phyloP scores from a whole-genome alignment of 441 rosid species.

The Syzygium malaccense region DNA sequence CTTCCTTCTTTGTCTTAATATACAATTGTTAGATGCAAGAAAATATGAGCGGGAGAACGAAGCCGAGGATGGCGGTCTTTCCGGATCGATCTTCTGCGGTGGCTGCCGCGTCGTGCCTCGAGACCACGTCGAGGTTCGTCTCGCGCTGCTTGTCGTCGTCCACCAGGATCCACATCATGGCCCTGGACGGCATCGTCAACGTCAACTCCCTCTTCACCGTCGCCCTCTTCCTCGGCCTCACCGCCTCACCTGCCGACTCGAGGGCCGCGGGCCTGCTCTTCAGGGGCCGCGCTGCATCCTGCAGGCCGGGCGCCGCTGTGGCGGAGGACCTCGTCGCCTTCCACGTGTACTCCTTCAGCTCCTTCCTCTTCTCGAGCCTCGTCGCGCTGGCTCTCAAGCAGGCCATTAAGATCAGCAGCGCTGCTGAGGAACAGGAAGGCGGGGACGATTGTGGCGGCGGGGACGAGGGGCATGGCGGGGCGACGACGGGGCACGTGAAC shows the following conservation, averaged over 20 bases:
- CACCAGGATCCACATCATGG: constrained; percentile 10
- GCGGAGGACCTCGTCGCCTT: constrained; percentile 47
- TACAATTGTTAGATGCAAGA: too few relatives aligned
- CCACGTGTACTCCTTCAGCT: constrained; percentile 87
- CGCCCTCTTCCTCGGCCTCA: constrained; percentile 12
- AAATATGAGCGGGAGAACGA: background rate
- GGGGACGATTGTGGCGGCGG: constrained; percentile 6
- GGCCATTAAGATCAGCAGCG: constrained; percentile 33
- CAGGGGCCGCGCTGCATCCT: constrained; percentile 15
- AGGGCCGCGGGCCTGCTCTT: constrained; percentile 18
- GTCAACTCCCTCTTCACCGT: constrained; percentile 16
- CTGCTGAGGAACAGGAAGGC: background rate
- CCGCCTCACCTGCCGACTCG: constrained; percentile 27
- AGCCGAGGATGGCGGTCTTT: background rate
- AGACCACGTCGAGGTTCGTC: background rate
- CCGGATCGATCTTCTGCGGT: background rate
- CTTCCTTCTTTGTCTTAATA: background rate
- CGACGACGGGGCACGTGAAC: constrained; percentile 34
- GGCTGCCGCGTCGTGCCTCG: background rate
- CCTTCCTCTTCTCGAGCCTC: constrained; percentile 83
- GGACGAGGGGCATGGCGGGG: background rate
- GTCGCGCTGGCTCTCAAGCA: constrained; percentile 68
- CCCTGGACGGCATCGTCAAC: constrained; percentile 11
- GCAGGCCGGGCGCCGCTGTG: constrained; percentile 24
- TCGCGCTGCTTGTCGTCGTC: background rate